Percentiles rank a stretch among this genome's conserved stretches.
Evolutionary conservation across 2,329 filamentous ascomycete species (phyloP).

Genomic region (Xylaria arbuscula): DNA sequence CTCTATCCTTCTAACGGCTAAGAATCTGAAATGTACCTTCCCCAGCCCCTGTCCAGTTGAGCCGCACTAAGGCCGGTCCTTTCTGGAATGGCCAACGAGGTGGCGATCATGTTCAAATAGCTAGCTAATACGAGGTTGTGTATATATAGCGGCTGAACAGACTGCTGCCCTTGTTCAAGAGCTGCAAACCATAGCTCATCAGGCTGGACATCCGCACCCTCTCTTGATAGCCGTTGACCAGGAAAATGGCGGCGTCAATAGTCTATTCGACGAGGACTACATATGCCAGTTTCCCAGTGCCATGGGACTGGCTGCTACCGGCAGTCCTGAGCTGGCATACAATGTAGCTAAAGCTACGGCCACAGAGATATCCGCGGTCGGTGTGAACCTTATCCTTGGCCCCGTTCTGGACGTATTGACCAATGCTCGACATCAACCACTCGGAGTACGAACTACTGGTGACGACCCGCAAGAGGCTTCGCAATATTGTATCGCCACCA

Average conservation of each 20-base stretch:
- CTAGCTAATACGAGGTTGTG: conserved; percentile 51
- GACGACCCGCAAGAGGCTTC: conserved; percentile 97
- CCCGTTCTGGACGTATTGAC: conserved; percentile 94
- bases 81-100: conserved; percentile 27
- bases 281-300: conserved; percentile 97
- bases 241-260: conserved; percentile 98
- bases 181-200: conserved; percentile 89
- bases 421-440: conserved; percentile 88
- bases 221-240: conserved; percentile 93
- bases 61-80: conserved; percentile 25
- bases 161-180: conserved; percentile 89
- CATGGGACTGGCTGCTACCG: conserved; percentile 95
- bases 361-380: conserved; percentile 89
- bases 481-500: conserved; percentile 87
- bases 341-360: conserved; percentile 93
- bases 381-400: conserved; percentile 94
- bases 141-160: conserved; percentile 81
- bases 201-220: conserved; percentile 89
- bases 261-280: conserved; percentile 93
- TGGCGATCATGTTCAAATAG: conserved; percentile 43
- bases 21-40: conserved; percentile 80
- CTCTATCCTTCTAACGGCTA: conserved; percentile 84
- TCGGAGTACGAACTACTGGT: conserved; percentile 88
- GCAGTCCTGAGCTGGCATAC: conserved; percentile 85
- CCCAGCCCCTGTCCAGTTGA: conserved; percentile 25